Evolutionary conservation across 2,329 filamentous ascomycete genomes (phyloP), one percentile per base, ranked within the genome.

Genomic region (Aspergillus niger): DNA sequence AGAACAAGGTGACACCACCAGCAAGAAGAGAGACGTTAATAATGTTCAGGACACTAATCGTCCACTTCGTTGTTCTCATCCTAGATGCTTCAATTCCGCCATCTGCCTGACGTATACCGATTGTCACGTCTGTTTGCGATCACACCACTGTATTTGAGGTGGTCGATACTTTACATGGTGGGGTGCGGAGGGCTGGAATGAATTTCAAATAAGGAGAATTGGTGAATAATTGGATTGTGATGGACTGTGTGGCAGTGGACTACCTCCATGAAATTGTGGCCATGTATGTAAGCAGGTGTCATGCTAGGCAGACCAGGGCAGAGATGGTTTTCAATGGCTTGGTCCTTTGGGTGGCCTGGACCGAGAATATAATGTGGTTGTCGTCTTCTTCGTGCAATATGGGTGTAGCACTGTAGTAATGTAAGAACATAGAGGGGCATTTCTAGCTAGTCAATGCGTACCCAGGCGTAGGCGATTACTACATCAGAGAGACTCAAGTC

Each of bases 51-150:
- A 17, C n/a, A 24, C 47, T 50, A 30, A 50, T 50, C 47, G 47
- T 30, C 47, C 51, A 17, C 30, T 53, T 7, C 30, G 30, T 11
- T 53, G 51, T 28, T 53, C 51, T 24, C 51, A 53, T 10, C 51
- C 51, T 41, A 38, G 51, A 22, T 53, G 51, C 30, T 53, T 53
- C 38, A 48, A 43, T 32, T 32, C 41, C 41, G 41, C 24, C 24
- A 47, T 48, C 39, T 56, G 53, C 41, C 24, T 44, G 53, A 56
- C 39, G 26, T 56, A 56, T 44, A 56, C 38, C 41, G 53, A 56
- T 32, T 56, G 53, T 13, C 53, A 56, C 20, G 41, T 56, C 7
- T 56, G 53, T 38, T n/a, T 48, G 51, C 28, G 51, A 36, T 10
- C 24, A 3, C 8, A 41, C 30, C 51, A 53, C 30, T 53, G 51